These are phyloP conservation scores for Suillus variegatus DNA, from an alignment of 768 basidiomycete species.

Conservation along the genomic window DNA sequence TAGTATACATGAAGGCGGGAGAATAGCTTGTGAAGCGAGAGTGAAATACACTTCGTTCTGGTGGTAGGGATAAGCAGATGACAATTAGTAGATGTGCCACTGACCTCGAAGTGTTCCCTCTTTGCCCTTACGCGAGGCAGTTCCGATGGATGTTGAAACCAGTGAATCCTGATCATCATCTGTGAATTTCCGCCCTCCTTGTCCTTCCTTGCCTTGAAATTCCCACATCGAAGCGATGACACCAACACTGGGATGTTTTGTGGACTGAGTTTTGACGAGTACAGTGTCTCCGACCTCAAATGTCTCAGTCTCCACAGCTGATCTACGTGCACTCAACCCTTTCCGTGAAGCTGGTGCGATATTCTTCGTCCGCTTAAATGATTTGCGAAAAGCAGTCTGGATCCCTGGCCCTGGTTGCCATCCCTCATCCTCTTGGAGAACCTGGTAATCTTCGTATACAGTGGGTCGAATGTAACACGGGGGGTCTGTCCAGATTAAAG, in stretches of 20 bases:
- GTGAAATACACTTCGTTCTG: slow-evolving; percentile 82
- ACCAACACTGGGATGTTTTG: slow-evolving; percentile 58
- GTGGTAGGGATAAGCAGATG: background rate
- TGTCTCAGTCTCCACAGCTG: slow-evolving; percentile 20
- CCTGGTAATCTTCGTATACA: slow-evolving; percentile 27
- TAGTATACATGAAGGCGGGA: slow-evolving; percentile 54
- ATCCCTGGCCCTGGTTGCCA: slow-evolving; percentile 22
- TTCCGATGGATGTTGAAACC: slow-evolving; percentile 72
- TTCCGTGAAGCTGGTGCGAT: slow-evolving; percentile 19
- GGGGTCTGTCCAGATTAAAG: slow-evolving; percentile 28
- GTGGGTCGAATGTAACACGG: slow-evolving; percentile 22
- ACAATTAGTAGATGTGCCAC: slow-evolving; percentile 17
- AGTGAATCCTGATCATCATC: slow-evolving; percentile 67
- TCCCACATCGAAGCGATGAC: slow-evolving; percentile 77
- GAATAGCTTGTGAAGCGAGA: slow-evolving; percentile 45
- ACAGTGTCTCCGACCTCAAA: slow-evolving; percentile 71
- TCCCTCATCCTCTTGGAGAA: slow-evolving; percentile 26
- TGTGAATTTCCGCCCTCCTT: slow-evolving; percentile 35
- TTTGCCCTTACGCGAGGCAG: slow-evolving; percentile 60
- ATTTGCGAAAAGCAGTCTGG: slow-evolving; percentile 30
- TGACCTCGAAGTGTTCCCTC: slow-evolving; percentile 60
- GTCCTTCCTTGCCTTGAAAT: slow-evolving; percentile 28
- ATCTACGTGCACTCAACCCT: slow-evolving; percentile 9
- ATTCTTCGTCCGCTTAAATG: slow-evolving; percentile 26
- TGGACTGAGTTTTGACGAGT: slow-evolving; percentile 49